Percentiles rank a stretch among this genome's conserved stretches.
These are phyloP conservation scores for Acanthamoeba healyi DNA, from an alignment of 208 protist genomes.

Conservation along the genomic window DNA sequence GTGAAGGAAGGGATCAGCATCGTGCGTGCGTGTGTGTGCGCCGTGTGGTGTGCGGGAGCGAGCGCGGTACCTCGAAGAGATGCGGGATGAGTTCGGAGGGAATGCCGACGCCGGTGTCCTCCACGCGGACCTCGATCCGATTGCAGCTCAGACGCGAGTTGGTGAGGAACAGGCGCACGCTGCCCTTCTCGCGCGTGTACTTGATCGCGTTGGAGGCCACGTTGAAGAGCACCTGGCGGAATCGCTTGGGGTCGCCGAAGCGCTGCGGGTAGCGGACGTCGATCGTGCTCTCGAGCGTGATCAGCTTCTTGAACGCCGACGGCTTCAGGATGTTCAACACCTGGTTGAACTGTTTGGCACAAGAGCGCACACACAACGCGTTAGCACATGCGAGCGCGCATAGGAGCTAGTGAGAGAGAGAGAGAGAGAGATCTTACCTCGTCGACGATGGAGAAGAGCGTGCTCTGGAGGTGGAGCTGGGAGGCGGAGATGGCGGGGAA, in stretches of 20 bases:
- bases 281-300: neutral
- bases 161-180: neutral
- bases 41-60: neutral
- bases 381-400: neutral
- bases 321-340: constrained; percentile 20
- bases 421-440: neutral
- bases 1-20: neutral
- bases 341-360: neutral
- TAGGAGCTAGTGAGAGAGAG: neutral
- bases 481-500: neutral
- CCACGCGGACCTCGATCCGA: neutral
- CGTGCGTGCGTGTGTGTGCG: neutral
- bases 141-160: neutral
- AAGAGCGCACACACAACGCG: too few relatives aligned
- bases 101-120: constrained; percentile 12
- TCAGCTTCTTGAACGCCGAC: constrained; percentile 40
- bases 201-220: constrained; percentile 34
- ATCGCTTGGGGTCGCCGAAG: constrained; percentile 25
- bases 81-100: neutral
- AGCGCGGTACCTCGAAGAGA: neutral
- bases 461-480: neutral
- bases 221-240: constrained; percentile 40
- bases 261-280: constrained; percentile 26
- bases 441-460: constrained; percentile 7
- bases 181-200: neutral